These are phyloP conservation scores for Candida boleticola DNA, from an alignment of 805 yeast genomes.

Conservation along the genomic window DNA sequence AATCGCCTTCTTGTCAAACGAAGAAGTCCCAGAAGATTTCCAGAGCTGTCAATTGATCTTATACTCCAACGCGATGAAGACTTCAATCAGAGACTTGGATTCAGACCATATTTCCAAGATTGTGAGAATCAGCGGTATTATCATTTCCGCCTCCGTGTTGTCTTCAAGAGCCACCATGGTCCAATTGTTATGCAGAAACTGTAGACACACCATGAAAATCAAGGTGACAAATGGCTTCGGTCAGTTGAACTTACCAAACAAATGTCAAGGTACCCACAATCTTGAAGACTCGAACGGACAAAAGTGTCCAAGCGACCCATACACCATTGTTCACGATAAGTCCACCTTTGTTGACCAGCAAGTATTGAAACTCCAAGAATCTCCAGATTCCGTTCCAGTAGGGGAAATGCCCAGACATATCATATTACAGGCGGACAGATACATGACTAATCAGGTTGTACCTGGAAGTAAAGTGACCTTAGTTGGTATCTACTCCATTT, in stretches of 20 bases:
- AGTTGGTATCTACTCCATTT: conserved; percentile 90
- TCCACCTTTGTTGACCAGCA: conserved; percentile 95
- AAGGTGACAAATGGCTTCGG: conserved; percentile 69
- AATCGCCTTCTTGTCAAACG: conserved; percentile 53
- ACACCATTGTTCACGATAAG: conserved; percentile 88
- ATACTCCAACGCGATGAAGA: conserved; percentile 66
- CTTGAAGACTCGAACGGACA: conserved; percentile 48
- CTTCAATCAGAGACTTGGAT: conserved; percentile 77
- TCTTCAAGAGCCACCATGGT: conserved; percentile 83
- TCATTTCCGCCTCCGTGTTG: conserved; percentile 86
- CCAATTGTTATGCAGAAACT: conserved; percentile 81
- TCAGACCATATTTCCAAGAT: conserved; percentile 87
- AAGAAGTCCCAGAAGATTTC: conserved; percentile 51
- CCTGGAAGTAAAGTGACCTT: conserved; percentile 95
- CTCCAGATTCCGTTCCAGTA: conserved; percentile 98
- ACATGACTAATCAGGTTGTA: conserved; percentile 82
- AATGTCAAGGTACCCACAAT: conserved; percentile 52
- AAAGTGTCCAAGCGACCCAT: conserved; percentile 89
- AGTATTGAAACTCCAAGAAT: conserved; percentile 86
- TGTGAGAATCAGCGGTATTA: conserved; percentile 88
- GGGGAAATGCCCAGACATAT: conserved; percentile 99
- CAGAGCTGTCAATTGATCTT: conserved; percentile 85
- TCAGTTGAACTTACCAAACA: conserved; percentile 61
- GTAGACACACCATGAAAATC: conserved; percentile 75
- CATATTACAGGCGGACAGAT: conserved; percentile 81